Evolutionary conservation across 225 moss, liverwort and hornwort species (phyloP), one percentile per base, ranked within the genome.

Genomic region (Antitrichia curtipendula): DNA sequence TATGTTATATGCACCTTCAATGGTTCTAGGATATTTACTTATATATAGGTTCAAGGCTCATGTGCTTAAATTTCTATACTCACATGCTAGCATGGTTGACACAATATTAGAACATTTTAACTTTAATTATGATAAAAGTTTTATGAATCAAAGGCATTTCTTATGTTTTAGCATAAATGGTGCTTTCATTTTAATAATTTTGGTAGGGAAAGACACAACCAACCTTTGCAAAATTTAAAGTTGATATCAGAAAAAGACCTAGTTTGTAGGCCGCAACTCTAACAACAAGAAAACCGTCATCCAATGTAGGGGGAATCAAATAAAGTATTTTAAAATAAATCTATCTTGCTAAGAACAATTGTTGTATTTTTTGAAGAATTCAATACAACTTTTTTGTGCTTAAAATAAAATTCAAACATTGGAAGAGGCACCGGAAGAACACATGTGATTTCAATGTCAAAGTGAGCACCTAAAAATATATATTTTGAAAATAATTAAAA

Each of bases 201-300:
- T 40, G 8, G 13, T 40, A 40, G 38, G 13, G 0, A 40, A 23
- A 24, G 23, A 40, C 3, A 40, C 13, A 23, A 38, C 13, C 40
- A 40, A 69, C 8, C 13, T n/a, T 69, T 69, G 40, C 68, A 69
- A 69, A 68, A 22, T 69, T 69, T 38, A 13, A 68, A 3, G 23
- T 68, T 68, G 68, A 40, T 40, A 40, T 23, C 1, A 3, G 13
- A 24, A 40, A 69, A 40, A 7, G 13, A 24, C 2, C 23, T 69
- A 0, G 0, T 40, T 68, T 1, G 0, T 40, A 13, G 40, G 14
- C 1, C 1, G 0, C 14, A 41, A 69, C 5, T 69, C 0, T 8
- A 0, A 3, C 6, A 45, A 70, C 2, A 72, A 45, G 0, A 43
- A 28, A 43, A 3, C 0, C 17, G 0, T 72, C 28, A 45, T 72